phyloP scores from a whole-genome alignment of 2,329 filamentous ascomycete genomes.

The Diaporthe ampelina region DNA sequence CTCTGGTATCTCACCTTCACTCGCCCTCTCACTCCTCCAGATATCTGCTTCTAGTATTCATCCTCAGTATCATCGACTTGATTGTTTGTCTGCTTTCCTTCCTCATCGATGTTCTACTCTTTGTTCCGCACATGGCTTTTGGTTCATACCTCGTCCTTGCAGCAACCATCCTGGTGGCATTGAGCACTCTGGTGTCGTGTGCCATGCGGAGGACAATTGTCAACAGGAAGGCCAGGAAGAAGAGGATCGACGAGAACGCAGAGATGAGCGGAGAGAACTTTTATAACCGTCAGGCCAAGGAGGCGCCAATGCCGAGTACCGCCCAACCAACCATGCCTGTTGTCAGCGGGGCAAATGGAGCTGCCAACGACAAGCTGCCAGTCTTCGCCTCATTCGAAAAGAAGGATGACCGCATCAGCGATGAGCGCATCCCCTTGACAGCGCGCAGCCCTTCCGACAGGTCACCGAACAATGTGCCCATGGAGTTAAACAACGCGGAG shows the following conservation, averaged over 20 bases:
- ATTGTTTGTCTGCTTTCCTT: slow-evolving; percentile 89
- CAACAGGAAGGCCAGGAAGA: slow-evolving; percentile 92
- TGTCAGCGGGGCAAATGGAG: slow-evolving; percentile 67
- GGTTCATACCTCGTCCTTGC: slow-evolving; percentile 94
- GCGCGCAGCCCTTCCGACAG: slow-evolving; percentile 72
- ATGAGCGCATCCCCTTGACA: slow-evolving; percentile 81
- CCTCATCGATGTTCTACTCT: slow-evolving; percentile 92
- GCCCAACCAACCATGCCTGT: slow-evolving; percentile 72
- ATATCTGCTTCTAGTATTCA: slow-evolving; percentile 87
- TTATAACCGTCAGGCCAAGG: slow-evolving; percentile 78
- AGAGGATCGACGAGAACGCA: slow-evolving; percentile 90
- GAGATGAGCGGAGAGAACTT: slow-evolving; percentile 98
- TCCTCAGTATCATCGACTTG: slow-evolving; percentile 88
- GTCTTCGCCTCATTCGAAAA: slow-evolving; percentile 77
- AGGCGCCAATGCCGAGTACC: slow-evolving; percentile 58
- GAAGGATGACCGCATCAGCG: slow-evolving; percentile 72
- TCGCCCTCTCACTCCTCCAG: slow-evolving; percentile 89
- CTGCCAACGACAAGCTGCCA: slow-evolving; percentile 60
- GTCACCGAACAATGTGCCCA: slow-evolving; percentile 61
- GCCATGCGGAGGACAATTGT: slow-evolving; percentile 95
- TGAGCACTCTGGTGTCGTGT: slow-evolving; percentile 88
- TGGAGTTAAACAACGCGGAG: slow-evolving; percentile 56
- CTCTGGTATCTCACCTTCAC: slow-evolving; percentile 87
- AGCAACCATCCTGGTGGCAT: slow-evolving; percentile 86
- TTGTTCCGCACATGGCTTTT: slow-evolving; percentile 94